Base-by-base conservation (phyloP, 495 filamentous ascomycete genomes). In the Xylaria sp. region DNA sequence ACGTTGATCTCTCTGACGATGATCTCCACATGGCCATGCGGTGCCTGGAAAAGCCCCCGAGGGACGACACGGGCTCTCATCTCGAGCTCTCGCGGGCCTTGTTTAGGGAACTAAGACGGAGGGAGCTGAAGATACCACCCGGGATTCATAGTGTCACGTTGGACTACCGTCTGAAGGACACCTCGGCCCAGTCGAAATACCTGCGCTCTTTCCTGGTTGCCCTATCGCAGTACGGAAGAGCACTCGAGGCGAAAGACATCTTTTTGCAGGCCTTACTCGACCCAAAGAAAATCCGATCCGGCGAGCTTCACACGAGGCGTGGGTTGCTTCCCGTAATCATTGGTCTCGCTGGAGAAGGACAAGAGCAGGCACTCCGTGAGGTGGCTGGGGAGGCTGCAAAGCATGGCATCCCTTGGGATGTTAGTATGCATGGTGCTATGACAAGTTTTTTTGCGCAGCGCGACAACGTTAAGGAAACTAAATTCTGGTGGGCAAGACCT, bases 311-410 rank as follows among this genome's bases (percentile, higher is more conserved):
- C 33, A 41, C 73, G 24, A 71, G 68, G 24, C 67, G 57, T n/a
- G 55, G 53, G 58, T 94, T 91, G 89, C 80, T 84, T 3, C 75
- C 79, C 15, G 82, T 94, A 6, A 73, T 96, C 43, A 81, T 82
- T 40, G 93, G 93, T 2, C 90, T 95, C 72, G 89, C 88, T 17
- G 81, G 82, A 69, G 89, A 93, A 71, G 86, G 86, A 12, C 87
- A 89, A 66, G 82, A 89, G 72, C 67, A 86, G 74, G 84, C 88
- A 67, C 77, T 93, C 15, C 62, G 88, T 4, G 73, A 76, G 41
- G 80, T 82, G 14, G 77, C 81, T 64, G 68, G 76, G 58, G 74
- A 80, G 57, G 77, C 82, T 53, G 74, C 76, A 58, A 69, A 62
- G 19, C 41, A 69, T 21, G 82, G 81, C 15, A 14, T 84, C 21